phyloP scores from a whole-genome alignment of 345 rosid species.

The Bruguiera parviflora region DNA sequence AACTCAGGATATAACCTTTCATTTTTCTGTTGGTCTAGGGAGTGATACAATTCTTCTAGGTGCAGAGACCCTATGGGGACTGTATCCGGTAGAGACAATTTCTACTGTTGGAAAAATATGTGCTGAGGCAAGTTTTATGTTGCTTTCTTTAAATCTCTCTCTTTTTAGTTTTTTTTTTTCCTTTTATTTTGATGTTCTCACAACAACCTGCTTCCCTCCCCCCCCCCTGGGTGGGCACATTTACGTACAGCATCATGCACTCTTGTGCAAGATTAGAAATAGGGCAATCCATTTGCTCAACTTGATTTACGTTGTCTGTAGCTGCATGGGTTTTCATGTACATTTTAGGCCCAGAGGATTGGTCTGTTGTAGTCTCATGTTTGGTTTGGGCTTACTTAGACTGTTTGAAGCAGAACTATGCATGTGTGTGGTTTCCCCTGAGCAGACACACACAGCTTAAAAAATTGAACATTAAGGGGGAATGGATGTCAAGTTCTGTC shows the following conservation, averaged over 20 bases:
- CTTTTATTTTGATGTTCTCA: not conserved
- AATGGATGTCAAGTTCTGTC: not conserved
- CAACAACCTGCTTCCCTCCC: not conserved
- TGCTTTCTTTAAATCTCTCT: slow-evolving; percentile 2
- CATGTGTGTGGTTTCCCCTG: not conserved
- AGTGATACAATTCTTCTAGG: slow-evolving; percentile 94
- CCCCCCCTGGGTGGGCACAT: too few species aligned
- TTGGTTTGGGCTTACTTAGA: too few species aligned
- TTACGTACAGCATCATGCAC: too few species aligned
- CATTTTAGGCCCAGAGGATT: too few species aligned
- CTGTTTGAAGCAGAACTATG: too few species aligned
- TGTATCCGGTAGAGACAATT: slow-evolving; percentile 87
- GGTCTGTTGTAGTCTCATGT: too few species aligned
- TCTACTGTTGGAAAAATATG: slow-evolving; percentile 81
- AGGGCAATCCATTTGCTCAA: too few species aligned
- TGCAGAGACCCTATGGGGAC: slow-evolving; percentile 94
- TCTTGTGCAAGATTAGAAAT: too few species aligned
- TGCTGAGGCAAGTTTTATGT: slow-evolving; percentile 56
- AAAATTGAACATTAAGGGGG: not conserved
- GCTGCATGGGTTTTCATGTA: too few species aligned
- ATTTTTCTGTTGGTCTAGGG: slow-evolving; percentile 41
- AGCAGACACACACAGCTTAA: not conserved
- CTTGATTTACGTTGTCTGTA: too few species aligned
- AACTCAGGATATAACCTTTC: not conserved
- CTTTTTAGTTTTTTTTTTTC: not conserved